These are phyloP conservation scores for Beauveria sp. DNA, from an alignment of 2,329 filamentous ascomycete species.

Conservation along the genomic window DNA sequence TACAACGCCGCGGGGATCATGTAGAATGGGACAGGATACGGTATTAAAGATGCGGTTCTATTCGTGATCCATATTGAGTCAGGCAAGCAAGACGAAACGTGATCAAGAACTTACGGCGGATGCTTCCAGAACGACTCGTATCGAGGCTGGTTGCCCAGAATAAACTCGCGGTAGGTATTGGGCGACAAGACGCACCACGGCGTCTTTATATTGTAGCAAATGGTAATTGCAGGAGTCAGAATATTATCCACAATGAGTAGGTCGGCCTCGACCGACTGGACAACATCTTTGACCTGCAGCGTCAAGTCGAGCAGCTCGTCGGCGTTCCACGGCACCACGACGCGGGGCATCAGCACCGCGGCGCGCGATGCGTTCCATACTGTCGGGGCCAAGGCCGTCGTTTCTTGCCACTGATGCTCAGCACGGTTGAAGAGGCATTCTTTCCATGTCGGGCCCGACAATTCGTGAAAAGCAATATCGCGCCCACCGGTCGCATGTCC, in stretches of 20 bases:
- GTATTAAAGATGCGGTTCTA: neutral
- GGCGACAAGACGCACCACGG: constrained; percentile 11
- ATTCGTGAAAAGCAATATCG: constrained; percentile 5
- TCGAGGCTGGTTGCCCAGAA: constrained; percentile 1
- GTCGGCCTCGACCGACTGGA: constrained; percentile 5
- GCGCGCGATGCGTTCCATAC: neutral
- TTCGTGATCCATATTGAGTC: no score
- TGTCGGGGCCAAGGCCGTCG: neutral
- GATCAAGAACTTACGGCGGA: neutral
- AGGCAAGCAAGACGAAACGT: neutral
- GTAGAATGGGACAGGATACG: neutral
- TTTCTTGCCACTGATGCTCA: neutral
- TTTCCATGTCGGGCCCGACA: neutral
- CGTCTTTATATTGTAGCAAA: neutral
- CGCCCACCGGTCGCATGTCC: neutral
- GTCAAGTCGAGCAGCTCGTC: constrained; percentile 6
- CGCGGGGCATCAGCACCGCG: constrained; percentile 3
- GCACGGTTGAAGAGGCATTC: constrained; percentile 8
- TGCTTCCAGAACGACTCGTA: constrained; percentile 8
- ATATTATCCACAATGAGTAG: constrained; percentile 12
- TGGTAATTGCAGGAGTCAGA: constrained; percentile 10
- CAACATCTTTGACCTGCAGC: neutral
- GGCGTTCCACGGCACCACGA: constrained; percentile 6
- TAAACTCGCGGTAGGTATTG: constrained; percentile 12
- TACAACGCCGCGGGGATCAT: neutral